Base-by-base conservation (phyloP, 768 basidiomycete species). In the Termitomyces sp. region DNA sequence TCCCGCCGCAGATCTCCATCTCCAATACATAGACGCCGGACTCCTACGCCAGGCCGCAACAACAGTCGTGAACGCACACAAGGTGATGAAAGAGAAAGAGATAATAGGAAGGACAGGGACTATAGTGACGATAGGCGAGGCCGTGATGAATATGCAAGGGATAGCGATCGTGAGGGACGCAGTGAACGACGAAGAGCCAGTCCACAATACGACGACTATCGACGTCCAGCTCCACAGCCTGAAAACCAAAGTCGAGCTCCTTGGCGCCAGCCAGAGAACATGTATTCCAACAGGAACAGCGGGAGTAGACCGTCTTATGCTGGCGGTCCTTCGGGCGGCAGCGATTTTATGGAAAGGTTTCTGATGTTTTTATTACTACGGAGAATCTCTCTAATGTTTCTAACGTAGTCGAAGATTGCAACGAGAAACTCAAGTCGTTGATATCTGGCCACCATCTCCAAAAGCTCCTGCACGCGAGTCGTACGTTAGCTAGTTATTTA, bases 371-470 rank as follows among this genome's bases (percentile, higher is more conserved):
- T 15, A 14, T 12, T 40, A 37, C 37, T 14, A 53, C 37, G 1
- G 25, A 17, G 6, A 42, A 17, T 25, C 25, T 20, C n/a, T 51
- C 37, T 48, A 32, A 60, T 46, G 20, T 17, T 25, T 60, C n/a
- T 40, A 46, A 48, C 56, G 0, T 62, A 94, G 92, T 66, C 92
- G 93, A 37, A 80, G 90, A 59, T 69, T 78, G 51, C 87, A 93
- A 70, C 80, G 93, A 52, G 85, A 85, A 65, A 77, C 66, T 5
- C 82, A 74, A 9, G 79, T 78, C 5, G 71, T 86, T 2, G 81
- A 81, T 65, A 79, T 92, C n/a, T 95, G 93, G 93, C 93, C 93
- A 1, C 73, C 85, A 4, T 94, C 93, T 3, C 93, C 93, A 0
- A 88, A 87, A 64, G 83, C 80, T 10, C 85, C 86, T 58, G 75